Conservation (phyloP, 2,329 filamentous ascomycete genomes). For the Stachybotrys chartarum region DNA sequence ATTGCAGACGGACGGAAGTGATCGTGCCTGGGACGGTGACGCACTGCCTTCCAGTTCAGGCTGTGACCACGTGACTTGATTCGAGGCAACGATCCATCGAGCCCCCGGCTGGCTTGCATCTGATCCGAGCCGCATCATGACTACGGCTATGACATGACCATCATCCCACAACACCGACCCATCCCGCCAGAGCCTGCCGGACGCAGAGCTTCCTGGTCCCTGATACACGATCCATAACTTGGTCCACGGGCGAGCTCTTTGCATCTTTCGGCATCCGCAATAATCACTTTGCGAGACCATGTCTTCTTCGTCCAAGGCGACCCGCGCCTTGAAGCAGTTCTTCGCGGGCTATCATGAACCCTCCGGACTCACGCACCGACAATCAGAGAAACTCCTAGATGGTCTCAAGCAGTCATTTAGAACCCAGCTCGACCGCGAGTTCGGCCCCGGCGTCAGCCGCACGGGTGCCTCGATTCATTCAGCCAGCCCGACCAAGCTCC, state of each 20-base stretch:
- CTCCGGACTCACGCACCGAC: constrained; percentile 38
- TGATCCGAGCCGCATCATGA: background rate
- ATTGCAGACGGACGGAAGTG: too few species aligned
- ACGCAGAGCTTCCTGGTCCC: too few species aligned
- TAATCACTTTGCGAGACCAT: constrained; percentile 12
- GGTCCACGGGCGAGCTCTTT: too few species aligned
- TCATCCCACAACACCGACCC: constrained; percentile 4
- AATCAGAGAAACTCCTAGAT: constrained; percentile 48
- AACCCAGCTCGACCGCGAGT: constrained; percentile 49
- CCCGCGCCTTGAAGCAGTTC: constrained; percentile 28
- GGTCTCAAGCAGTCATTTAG: constrained; percentile 51
- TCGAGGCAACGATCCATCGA: background rate
- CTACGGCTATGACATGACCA: background rate
- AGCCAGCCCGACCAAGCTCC: constrained; percentile 8
- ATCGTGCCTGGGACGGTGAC: background rate
- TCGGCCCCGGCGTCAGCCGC: constrained; percentile 34
- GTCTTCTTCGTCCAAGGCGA: constrained; percentile 28
- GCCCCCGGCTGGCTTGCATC: background rate
- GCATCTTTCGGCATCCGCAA: too few species aligned
- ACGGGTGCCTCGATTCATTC: constrained; percentile 7
- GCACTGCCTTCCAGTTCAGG: background rate
- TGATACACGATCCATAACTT: too few species aligned
- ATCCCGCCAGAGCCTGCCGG: background rate
- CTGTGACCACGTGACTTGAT: background rate
- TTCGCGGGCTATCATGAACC: constrained; percentile 43